Conservation (phyloP, 1,284 basidiomycete genomes). For the Amylostereum areolatum region DNA sequence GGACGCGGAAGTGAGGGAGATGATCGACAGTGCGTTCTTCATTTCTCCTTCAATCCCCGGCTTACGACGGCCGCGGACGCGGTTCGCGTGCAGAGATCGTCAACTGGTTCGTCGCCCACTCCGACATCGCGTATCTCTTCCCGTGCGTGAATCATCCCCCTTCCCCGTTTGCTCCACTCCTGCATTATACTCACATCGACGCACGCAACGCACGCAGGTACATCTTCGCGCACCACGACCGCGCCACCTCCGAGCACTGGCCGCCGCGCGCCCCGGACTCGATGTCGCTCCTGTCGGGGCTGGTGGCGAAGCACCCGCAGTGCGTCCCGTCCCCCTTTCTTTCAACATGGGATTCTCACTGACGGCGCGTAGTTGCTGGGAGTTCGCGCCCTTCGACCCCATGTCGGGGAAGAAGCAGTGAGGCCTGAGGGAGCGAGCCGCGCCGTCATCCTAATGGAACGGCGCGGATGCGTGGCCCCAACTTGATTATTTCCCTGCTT, state of each 20-base stretch:
- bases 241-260: constrained; percentile 10
- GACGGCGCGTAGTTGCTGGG: constrained; percentile 8
- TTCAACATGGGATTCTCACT: not conserved
- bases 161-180: no score
- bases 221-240: constrained; percentile 13
- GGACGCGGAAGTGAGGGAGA: not conserved
- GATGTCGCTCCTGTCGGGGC: constrained; percentile 1
- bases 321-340: not conserved
- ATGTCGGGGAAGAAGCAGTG: not conserved
- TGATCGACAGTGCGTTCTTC: not conserved
- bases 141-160: constrained; percentile 8
- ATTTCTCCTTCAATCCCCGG: not conserved
- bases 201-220: constrained; percentile 2
- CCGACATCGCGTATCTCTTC: constrained; percentile 9
- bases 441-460: not conserved
- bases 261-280: constrained; percentile 5
- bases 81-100: constrained; percentile 3
- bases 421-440: not conserved
- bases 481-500: not conserved
- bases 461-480: not conserved
- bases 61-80: not conserved
- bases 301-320: constrained; percentile 9
- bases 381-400: constrained; percentile 11
- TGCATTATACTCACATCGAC: not conserved
- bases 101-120: constrained; percentile 3